Base-by-base conservation (phyloP, 768 basidiomycete species). In the Lentinus tigrinus region DNA sequence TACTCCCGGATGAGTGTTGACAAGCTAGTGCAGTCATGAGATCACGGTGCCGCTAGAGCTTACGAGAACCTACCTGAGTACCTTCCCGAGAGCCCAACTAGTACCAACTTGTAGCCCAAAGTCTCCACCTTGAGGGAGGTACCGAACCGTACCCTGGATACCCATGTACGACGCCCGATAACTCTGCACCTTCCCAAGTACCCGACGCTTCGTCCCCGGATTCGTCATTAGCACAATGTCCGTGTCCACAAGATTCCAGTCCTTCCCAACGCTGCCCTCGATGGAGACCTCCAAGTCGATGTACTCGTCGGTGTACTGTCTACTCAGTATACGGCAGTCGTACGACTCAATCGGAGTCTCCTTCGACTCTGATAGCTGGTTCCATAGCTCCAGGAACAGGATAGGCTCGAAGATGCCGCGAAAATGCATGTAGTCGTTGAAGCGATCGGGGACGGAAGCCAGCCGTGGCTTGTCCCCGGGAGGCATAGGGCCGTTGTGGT, bases 1-100 rank as follows among this genome's bases (percentile, higher is more conserved):
- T 93, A 99, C 75, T 99, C 97, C 44, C 97, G 88, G 64, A 94
- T 85, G 24, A 95, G 77, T 0, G 97, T 99, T 60, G 88, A 92
- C 63, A 99, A 74, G 61, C 97, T 99, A 50, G 26, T 47, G 46
- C 39, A 51, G 31, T 6, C n/a, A n/a, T n/a, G n/a, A n/a, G n/a
- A n/a, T n/a, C n/a, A n/a, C n/a, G n/a, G n/a, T n/a, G n/a, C n/a
- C n/a, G n/a, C n/a, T n/a, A n/a, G n/a, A n/a, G n/a, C n/a, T n/a
- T n/a, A n/a, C n/a, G n/a, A n/a, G n/a, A n/a, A 72, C 83, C 59
- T 64, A 95, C 96, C 90, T 91, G 59, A 94, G 82, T 17, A 95
- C 82, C 70, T 93, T 95, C 63, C 80, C 81, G 42, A 98, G 54
- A 39, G 75, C 74, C 93, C 95, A 98, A 38, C 77, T 73, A 0